phyloP scores from a whole-genome alignment of 306 rosid genomes.

The Calophaca sinica region DNA sequence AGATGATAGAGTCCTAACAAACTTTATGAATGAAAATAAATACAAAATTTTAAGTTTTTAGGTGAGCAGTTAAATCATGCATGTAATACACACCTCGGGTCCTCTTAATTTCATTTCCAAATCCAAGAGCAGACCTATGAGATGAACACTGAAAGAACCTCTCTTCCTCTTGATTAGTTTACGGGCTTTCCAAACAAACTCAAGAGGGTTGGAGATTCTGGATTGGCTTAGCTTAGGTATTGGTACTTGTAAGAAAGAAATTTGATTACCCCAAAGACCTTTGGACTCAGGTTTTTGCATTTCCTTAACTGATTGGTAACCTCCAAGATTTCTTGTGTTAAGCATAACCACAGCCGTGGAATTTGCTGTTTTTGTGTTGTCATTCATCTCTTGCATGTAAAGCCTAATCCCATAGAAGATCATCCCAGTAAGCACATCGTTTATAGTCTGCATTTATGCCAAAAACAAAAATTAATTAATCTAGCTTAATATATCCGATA shows the following conservation, averaged over 20 bases:
- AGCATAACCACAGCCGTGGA: constrained; percentile 64
- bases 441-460: constrained; percentile 52
- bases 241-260: constrained; percentile 52
- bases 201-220: constrained; percentile 55
- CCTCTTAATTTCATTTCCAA: constrained; percentile 62
- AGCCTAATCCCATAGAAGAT: constrained; percentile 58
- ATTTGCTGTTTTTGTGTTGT: constrained; percentile 43
- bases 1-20: background rate
- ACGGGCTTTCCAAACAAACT: constrained; percentile 53
- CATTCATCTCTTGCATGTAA: constrained; percentile 59
- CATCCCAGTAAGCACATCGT: constrained; percentile 61
- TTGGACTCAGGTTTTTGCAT: constrained; percentile 52
- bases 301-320: constrained; percentile 58
- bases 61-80: background rate
- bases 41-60: background rate
- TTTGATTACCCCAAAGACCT: constrained; percentile 62
- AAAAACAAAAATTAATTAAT: constrained; percentile 1
- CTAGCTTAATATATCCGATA: background rate
- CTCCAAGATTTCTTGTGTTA: constrained; percentile 57
- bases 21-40: background rate
- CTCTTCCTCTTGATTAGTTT: constrained; percentile 57
- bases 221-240: constrained; percentile 56
- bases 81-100: constrained; percentile 48
- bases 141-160: constrained; percentile 48
- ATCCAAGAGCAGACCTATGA: constrained; percentile 44